Evolutionary conservation across 1,139 yeast species (phyloP).

Genomic region (Nakaseomyces glabratus): DNA sequence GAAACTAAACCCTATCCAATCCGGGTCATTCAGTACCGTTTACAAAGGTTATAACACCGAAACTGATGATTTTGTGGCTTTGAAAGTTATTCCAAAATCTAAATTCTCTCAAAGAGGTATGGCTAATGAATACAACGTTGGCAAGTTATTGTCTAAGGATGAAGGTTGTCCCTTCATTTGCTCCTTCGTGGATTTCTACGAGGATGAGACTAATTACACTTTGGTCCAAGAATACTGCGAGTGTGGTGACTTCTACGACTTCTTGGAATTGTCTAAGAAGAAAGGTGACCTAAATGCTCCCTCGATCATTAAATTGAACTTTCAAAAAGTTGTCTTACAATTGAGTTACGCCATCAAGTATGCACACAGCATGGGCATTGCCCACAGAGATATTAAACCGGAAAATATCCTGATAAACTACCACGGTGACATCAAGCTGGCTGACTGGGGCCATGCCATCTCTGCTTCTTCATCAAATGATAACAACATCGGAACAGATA

Average conservation of each 20-base stretch:
- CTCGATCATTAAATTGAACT: conserved; percentile 35
- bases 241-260: conserved; percentile 85
- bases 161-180: conserved; percentile 39
- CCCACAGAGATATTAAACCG: conserved; percentile 81
- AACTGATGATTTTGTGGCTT: conserved; percentile 21
- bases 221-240: conserved; percentile 77
- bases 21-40: conserved; percentile 23
- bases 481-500: conserved; percentile 82
- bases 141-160: conserved; percentile 16
- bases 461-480: conserved; percentile 50
- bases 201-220: conserved; percentile 40
- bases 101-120: conserved; percentile 13
- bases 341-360: conserved; percentile 60
- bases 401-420: conserved; percentile 63
- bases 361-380: conserved; percentile 64
- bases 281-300: conserved; percentile 29
- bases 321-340: conserved; percentile 52
- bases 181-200: conserved; percentile 61
- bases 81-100: conserved; percentile 25
- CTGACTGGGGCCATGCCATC: conserved; percentile 88
- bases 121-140: conserved; percentile 22
- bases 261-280: conserved; percentile 29
- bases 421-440: conserved; percentile 66
- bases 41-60: conserved; percentile 18
- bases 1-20: conserved; percentile 17